These are phyloP conservation scores for Coemansia sp. DNA, from an alignment of 192 early-diverging fungal genomes.

Conservation along the genomic window DNA sequence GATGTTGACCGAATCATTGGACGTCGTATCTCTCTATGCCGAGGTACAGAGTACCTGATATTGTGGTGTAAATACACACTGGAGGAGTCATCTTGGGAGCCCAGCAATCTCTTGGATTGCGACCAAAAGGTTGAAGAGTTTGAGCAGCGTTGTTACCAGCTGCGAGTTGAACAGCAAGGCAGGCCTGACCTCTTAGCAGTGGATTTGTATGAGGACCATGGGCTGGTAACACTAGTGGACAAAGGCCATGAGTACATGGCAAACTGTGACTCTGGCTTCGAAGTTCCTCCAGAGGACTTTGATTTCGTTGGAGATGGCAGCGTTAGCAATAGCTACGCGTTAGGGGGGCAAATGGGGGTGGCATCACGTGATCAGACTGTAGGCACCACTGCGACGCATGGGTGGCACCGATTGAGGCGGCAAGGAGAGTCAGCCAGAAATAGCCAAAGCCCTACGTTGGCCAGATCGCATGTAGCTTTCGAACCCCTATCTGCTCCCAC, in stretches of 20 bases:
- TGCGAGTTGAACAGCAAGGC: slow-evolving; percentile 10
- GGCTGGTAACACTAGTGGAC: slow-evolving; percentile 38
- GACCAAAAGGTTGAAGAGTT: slow-evolving; percentile 19
- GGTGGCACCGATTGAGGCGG: slow-evolving; percentile 21
- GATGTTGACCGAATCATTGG: slow-evolving; percentile 49
- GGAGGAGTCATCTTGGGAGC: slow-evolving; percentile 27
- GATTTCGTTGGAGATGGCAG: slow-evolving; percentile 12
- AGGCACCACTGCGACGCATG: slow-evolving; percentile 18
- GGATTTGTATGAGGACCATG: slow-evolving; percentile 37
- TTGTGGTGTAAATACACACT: slow-evolving; percentile 29
- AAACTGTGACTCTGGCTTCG: slow-evolving; percentile 13
- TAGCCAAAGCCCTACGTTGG: background rate
- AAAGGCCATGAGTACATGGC: slow-evolving; percentile 19
- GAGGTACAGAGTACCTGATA: slow-evolving; percentile 35
- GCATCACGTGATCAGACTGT: background rate
- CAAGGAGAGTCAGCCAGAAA: background rate
- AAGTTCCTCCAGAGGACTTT: slow-evolving; percentile 30
- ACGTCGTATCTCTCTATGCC: slow-evolving; percentile 22
- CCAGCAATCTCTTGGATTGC: slow-evolving; percentile 11
- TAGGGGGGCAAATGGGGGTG: background rate
- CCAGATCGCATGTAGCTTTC: background rate
- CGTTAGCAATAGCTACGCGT: background rate
- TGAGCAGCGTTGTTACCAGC: slow-evolving; percentile 28
- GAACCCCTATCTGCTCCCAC: background rate
- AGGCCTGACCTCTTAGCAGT: background rate